Evolutionary conservation across 768 basidiomycete genomes (phyloP).

Genomic region (Trametopsis cervina): DNA sequence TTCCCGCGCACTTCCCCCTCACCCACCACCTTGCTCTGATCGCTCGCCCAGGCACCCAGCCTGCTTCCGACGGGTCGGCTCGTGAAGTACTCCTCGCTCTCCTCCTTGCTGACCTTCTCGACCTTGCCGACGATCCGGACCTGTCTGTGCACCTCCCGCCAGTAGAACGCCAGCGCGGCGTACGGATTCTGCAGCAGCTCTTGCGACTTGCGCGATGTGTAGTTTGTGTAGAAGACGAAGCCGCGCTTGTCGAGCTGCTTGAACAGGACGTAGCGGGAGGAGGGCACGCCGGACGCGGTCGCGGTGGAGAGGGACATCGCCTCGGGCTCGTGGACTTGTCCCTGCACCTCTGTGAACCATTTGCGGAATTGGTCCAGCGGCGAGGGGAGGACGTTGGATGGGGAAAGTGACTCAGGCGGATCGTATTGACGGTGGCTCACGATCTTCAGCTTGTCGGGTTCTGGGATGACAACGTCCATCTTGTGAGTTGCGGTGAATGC

Average conservation of each 20-base stretch:
- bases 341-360: conserved; percentile 76
- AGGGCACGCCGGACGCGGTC: conserved; percentile 68
- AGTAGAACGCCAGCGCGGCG: conserved; percentile 85
- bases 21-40: conserved; percentile 72
- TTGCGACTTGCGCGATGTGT: conserved; percentile 83
- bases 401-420: conserved; percentile 57
- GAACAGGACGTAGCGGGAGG: conserved; percentile 83
- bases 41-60: conserved; percentile 91
- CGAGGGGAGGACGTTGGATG: conserved; percentile 48
- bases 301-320: conserved; percentile 79
- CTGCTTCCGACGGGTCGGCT: conserved; percentile 77
- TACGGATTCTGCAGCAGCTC: conserved; percentile 75
- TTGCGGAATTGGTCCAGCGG: conserved; percentile 81
- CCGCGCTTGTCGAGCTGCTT: conserved; percentile 85
- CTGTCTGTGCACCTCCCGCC: conserved; percentile 76
- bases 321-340: conserved; percentile 79
- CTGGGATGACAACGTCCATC: conserved; percentile 40
- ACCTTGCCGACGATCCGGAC: conserved; percentile 82
- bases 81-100: conserved; percentile 80
- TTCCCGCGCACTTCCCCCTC: conserved; percentile 65
- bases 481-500: neutral
- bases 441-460: conserved; percentile 55
- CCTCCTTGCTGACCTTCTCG: conserved; percentile 65
- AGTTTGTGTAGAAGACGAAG: conserved; percentile 97
- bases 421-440: conserved; percentile 73